phyloP scores from a whole-genome alignment of 2,329 filamentous ascomycete species.

The Pyricularia grisea region DNA sequence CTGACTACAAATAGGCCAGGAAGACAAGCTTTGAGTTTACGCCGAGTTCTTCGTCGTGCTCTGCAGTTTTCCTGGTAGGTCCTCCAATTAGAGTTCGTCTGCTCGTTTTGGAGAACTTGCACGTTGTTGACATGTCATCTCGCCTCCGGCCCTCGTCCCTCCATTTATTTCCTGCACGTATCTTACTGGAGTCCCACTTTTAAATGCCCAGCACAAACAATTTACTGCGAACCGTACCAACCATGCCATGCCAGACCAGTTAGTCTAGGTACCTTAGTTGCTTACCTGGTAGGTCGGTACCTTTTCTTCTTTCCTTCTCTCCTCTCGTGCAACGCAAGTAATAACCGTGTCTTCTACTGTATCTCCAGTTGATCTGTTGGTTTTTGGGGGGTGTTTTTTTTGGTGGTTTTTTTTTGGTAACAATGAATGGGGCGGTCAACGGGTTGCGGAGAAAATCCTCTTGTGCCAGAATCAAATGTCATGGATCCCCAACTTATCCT shows the following conservation, averaged over 20 bases:
- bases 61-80: not conserved
- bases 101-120: not conserved
- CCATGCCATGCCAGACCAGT: too few species aligned
- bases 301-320: not conserved
- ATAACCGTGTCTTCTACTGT: not conserved
- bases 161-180: not conserved
- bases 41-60: not conserved
- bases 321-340: not conserved
- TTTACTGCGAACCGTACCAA: not conserved
- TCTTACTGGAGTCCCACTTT: not conserved
- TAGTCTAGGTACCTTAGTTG: too few species aligned
- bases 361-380: not conserved
- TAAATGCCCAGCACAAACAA: not conserved
- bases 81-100: not conserved
- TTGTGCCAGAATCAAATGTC: not conserved
- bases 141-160: not conserved
- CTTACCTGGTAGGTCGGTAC: not conserved
- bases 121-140: not conserved
- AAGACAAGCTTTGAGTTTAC: not conserved
- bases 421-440: not conserved
- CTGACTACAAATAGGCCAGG: not conserved
- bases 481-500: not conserved
- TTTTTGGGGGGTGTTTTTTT: too few species aligned
- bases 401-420: too few species aligned
- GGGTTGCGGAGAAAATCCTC: not conserved